Evolutionary conservation across 192 early-diverging fungal genomes (phyloP), one percentile per base, ranked within the genome.

Genomic region (Backusella psychrophila): DNA sequence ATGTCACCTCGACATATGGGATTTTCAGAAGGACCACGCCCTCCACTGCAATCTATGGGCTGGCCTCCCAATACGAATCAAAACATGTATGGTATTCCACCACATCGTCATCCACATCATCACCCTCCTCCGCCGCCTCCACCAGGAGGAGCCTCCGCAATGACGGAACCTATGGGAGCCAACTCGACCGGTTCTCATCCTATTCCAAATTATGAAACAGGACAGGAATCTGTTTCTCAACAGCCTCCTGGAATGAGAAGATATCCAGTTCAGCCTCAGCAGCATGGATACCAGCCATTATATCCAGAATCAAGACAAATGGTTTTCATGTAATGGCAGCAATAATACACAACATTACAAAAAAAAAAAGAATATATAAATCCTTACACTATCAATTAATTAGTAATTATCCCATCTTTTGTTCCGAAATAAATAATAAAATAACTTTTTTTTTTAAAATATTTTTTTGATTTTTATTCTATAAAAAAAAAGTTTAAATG

Each of bases 191-290:
- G 56, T 29, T 11, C 56, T 14, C 21, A 29, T 29, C 56, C 56
- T 29, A 26, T 63, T 63, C 56, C 56, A 29, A 63, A 63, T 63
- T 63, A 26, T 63, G 56, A 63, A 63, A 29, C 56, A 29, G 56
- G 56, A 63, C 56, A 63, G 23, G 56, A 63, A 15, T 63, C 56
- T 63, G 56, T 63, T 14, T 29, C 21, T 11, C 56, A 63, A 4
- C 56, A 63, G n/a, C 46, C 46, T 49, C 46, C 46, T 63, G 56
- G 56, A 63, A 63, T 63, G 21, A 63, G 56, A 63, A 63, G 56
- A 63, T 63, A 29, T 63, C 56, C 56, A 4, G 23, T 63, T 3
- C 56, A 63, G 12, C 56, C 26, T 23, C 56, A 63, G 26, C 56
- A 63, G 9, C 56, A 29, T 11, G 56, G 56, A 4, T 63, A 63